A percentile compares a stretch with the other conserved stretches of the same genome.
Evolutionary conservation across 805 yeast genomes (phyloP).

Genomic region (Zygotorulaspora sp.): DNA sequence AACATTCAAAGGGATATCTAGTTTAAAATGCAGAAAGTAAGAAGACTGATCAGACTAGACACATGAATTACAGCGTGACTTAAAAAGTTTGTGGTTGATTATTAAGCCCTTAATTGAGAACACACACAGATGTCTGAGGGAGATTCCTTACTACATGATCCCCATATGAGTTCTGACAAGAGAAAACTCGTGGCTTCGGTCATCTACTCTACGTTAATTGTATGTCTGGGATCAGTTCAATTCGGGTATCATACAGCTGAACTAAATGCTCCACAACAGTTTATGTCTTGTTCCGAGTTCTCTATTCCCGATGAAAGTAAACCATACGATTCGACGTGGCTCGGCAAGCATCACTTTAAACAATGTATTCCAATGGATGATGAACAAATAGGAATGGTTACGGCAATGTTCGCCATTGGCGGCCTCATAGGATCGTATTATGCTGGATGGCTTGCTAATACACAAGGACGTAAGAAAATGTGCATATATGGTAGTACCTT

Average conservation of each 20-base stretch:
- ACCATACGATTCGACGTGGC: constrained; percentile 30
- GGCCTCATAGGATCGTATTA: constrained; percentile 72
- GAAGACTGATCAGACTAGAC: too few species aligned
- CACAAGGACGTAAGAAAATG: constrained; percentile 55
- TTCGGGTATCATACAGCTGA: constrained; percentile 96
- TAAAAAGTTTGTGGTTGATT: too few species aligned
- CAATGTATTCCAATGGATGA: constrained; percentile 59
- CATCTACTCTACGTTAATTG: constrained; percentile 46
- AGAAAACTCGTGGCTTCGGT: constrained; percentile 27
- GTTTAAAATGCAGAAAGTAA: too few species aligned
- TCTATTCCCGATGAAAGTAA: constrained; percentile 20
- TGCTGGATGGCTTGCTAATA: constrained; percentile 67
- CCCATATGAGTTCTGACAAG: constrained; percentile 2
- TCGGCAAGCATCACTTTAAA: constrained; percentile 41
- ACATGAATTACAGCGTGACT: too few species aligned
- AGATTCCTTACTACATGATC: not conserved
- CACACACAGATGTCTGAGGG: constrained; percentile 1
- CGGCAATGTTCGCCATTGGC: constrained; percentile 80
- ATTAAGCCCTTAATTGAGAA: not conserved
- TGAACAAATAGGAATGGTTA: constrained; percentile 62
- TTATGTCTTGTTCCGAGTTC: constrained; percentile 51
- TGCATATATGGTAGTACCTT: constrained; percentile 49
- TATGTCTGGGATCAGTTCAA: constrained; percentile 76
- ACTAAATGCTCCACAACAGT: constrained; percentile 80
- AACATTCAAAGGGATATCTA: too few species aligned